Conservation (phyloP, 352 stramenopile genomes). For the Globisporangium splendens region DNA sequence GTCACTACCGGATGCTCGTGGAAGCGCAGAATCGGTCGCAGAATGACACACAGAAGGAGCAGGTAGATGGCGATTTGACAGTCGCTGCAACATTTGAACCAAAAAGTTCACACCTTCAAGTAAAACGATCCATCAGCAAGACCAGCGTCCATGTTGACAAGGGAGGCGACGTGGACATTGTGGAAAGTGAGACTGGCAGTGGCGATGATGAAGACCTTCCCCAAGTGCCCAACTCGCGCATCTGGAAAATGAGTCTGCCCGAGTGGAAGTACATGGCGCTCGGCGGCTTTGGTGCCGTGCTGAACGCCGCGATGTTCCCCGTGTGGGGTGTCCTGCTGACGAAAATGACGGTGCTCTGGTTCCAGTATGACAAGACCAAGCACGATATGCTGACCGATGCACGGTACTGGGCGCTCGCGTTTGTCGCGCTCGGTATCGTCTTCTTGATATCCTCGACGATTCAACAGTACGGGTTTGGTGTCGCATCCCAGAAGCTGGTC, state of each 20-base stretch:
- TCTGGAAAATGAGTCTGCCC: slow-evolving; percentile 42
- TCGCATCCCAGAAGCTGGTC: slow-evolving; percentile 45
- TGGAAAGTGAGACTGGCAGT: too few relatives aligned
- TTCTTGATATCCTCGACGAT: slow-evolving; percentile 34
- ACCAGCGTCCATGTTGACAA: too few relatives aligned
- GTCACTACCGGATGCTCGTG: slow-evolving; percentile 44
- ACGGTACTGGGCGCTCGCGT: slow-evolving; percentile 28
- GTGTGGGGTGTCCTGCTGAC: slow-evolving; percentile 45
- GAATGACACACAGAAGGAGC: background rate
- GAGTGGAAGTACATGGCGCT: slow-evolving; percentile 48
- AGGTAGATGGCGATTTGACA: background rate
- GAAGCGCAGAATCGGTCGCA: slow-evolving; percentile 1
- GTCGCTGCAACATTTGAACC: too few relatives aligned
- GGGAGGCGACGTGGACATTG: too few relatives aligned
- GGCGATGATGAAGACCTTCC: too few relatives aligned
- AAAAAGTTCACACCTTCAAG: too few relatives aligned
- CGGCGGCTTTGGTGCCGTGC: slow-evolving; percentile 28
- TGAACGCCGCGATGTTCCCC: slow-evolving; percentile 47
- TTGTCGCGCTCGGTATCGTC: slow-evolving; percentile 32
- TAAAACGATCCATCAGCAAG: too few relatives aligned
- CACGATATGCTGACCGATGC: slow-evolving; percentile 34
- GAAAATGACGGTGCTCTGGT: slow-evolving; percentile 54
- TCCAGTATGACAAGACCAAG: slow-evolving; percentile 27
- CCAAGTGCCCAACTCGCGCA: slow-evolving; percentile 10
- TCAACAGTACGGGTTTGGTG: slow-evolving; percentile 54